phyloP scores from a whole-genome alignment of 768 basidiomycete species.

The Ramaria sp. region DNA sequence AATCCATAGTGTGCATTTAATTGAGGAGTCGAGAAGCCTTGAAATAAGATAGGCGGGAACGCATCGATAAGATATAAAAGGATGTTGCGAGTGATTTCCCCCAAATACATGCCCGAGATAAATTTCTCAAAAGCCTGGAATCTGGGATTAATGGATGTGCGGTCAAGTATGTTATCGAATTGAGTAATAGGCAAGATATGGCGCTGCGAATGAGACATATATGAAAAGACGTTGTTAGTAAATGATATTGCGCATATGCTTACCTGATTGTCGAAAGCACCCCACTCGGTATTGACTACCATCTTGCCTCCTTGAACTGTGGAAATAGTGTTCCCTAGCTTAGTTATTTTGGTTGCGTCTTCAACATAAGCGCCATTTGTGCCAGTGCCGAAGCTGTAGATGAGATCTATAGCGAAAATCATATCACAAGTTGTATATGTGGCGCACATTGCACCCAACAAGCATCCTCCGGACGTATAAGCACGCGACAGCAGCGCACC shows the following conservation, averaged over 20 bases:
- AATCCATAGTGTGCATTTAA: slow-evolving; percentile 91
- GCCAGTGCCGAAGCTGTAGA: slow-evolving; percentile 96
- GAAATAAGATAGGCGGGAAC: slow-evolving; percentile 65
- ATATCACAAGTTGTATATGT: neutral
- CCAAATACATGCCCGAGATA: slow-evolving; percentile 98
- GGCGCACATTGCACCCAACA: slow-evolving; percentile 40
- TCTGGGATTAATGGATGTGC: slow-evolving; percentile 86
- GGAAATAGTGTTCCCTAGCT: slow-evolving; percentile 57
- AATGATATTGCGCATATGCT: slow-evolving; percentile 21
- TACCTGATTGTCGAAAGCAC: slow-evolving; percentile 91
- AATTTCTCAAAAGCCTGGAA: slow-evolving; percentile 97
- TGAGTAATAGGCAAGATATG: slow-evolving; percentile 76
- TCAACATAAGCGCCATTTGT: slow-evolving; percentile 98
- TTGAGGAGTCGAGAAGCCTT: slow-evolving; percentile 55
- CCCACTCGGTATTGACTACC: slow-evolving; percentile 99
- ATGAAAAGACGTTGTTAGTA: slow-evolving; percentile 5
- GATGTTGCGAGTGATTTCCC: slow-evolving; percentile 83
- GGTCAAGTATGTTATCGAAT: slow-evolving; percentile 87
- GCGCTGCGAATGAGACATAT: slow-evolving; percentile 39
- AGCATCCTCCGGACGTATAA: slow-evolving; percentile 86
- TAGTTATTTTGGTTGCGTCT: slow-evolving; percentile 69
- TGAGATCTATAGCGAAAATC: slow-evolving; percentile 17
- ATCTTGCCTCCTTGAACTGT: slow-evolving; percentile 61
- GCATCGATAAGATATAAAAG: slow-evolving; percentile 76
- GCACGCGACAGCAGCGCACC: slow-evolving; percentile 89